phyloP scores from a whole-genome alignment of 306 rosid genomes.

The Macrotyloma uniflorum region DNA sequence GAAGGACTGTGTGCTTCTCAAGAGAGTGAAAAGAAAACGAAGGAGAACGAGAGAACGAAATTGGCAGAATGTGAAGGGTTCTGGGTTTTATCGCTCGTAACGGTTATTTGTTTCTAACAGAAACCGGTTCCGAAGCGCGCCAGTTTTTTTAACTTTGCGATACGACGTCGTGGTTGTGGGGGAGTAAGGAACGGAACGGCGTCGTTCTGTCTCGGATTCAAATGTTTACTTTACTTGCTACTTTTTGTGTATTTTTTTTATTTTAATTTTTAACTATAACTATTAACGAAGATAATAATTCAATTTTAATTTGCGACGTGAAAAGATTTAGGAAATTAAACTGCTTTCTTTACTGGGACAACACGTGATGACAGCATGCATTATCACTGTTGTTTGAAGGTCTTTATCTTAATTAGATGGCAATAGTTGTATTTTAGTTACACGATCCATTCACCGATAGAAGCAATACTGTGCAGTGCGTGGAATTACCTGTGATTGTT shows the following conservation, averaged over 20 bases:
- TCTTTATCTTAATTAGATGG: background rate
- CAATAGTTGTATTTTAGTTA: background rate
- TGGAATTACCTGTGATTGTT: background rate
- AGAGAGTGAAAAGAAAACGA: slow-evolving; percentile 24
- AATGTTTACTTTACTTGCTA: background rate
- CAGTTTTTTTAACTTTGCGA: background rate
- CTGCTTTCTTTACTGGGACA: background rate
- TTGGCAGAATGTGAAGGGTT: background rate
- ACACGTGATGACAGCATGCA: background rate
- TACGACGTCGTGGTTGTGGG: background rate
- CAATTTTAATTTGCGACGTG: background rate
- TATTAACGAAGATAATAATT: background rate
- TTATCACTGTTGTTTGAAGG: background rate
- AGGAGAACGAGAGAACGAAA: background rate
- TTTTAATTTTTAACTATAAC: too few species aligned
- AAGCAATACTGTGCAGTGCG: background rate
- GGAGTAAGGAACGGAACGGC: background rate
- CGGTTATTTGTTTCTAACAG: background rate
- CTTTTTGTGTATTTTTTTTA: background rate
- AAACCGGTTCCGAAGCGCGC: background rate
- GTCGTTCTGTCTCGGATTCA: background rate
- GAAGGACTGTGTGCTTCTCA: background rate
- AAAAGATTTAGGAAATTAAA: background rate
- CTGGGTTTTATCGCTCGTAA: background rate
- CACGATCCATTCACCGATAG: background rate